Base-by-base conservation (phyloP, 106 monocot genomes). In the Dendrobium officinale region DNA sequence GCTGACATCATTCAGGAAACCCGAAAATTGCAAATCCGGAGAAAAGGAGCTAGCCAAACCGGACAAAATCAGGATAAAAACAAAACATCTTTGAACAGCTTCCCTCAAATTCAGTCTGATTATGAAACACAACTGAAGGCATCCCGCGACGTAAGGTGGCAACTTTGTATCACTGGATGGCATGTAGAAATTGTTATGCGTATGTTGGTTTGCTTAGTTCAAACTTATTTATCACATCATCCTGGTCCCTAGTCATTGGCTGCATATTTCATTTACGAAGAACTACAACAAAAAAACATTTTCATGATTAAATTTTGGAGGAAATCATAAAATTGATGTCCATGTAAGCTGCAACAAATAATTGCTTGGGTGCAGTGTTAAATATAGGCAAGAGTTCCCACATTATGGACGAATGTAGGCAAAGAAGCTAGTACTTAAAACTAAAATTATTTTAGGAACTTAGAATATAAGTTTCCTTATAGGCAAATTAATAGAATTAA, bases 61-160 rank as follows among this genome's bases (percentile, higher is more conserved):
- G 1, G 77, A 29, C 77, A 70, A 19, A 75, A 74, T 77, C 85
- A 80, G 18, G 24, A 79, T n/a, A 11, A 90, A 91, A 77, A 97
- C 72, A 13, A 75, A 74, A 41, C 4, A 80, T 75, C 33, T 56
- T 54, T 31, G 17, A 56, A 33, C 26, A 42, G 44, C 70, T 20
- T 77, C 78, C 27, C 47, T 75, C 87, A 85, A 68, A 77, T 66
- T 74, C 82, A 70, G 78, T 49, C 81, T 19, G 90, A 89, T 37
- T 83, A 86, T 40, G 90, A 95, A 77, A 89, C 84, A 17, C 95
- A 92, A 77, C 79, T 95, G 79, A 95, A 95, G 86, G 89, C 92
- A 67, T 92, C 95, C 79, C 92, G 92, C 77, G 87, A 95, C 75
- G 95, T 95, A 90, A 90, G 95, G 90, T 89, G 88, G 80, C 92